Percentiles rank a stretch among this genome's conserved stretches.
These are phyloP conservation scores for Arbutus unedo DNA, from an alignment of 148 eudicot genomes.

Conservation along the genomic window DNA sequence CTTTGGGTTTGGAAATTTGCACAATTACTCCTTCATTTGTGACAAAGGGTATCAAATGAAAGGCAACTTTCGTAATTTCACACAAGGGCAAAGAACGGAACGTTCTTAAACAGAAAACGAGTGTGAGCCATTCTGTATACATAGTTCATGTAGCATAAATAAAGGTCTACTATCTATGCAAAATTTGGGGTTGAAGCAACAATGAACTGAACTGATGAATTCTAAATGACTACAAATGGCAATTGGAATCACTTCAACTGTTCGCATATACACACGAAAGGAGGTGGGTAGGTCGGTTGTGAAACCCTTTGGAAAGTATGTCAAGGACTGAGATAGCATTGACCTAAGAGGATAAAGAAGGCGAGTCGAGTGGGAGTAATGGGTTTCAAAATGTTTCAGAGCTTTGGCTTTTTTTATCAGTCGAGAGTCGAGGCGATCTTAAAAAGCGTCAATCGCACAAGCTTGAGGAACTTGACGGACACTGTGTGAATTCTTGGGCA, in stretches of 20 bases:
- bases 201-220: background rate
- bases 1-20: background rate
- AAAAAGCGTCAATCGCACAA: background rate
- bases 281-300: background rate
- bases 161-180: background rate
- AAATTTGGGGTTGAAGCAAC: background rate
- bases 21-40: background rate
- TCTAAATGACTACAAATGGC: background rate
- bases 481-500: background rate
- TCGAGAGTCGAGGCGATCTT: background rate
- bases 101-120: background rate
- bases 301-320: background rate
- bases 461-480: background rate
- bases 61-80: background rate
- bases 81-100: background rate
- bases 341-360: background rate
- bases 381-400: background rate
- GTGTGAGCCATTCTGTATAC: background rate
- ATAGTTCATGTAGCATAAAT: background rate
- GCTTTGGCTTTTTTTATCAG: background rate
- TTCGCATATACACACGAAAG: background rate
- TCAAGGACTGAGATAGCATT: background rate
- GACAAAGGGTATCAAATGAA: background rate
- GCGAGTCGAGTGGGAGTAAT: background rate
- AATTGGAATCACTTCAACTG: background rate